Base-by-base conservation (phyloP, 1,284 basidiomycete species). In the Puccinia triticina region DNA sequence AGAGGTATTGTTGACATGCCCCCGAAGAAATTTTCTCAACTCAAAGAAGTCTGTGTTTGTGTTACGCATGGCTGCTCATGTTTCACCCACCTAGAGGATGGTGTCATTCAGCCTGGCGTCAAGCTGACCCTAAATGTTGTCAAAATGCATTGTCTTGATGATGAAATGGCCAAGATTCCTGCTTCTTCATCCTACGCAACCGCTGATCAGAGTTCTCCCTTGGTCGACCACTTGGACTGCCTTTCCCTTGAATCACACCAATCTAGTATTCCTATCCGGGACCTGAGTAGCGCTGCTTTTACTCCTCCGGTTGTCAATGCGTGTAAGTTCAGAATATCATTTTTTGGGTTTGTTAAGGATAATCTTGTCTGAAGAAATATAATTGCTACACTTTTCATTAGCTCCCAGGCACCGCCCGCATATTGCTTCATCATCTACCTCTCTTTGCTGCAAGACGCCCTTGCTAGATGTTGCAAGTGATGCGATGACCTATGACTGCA, bases 1-100 rank as follows among this genome's bases (percentile, higher is more conserved):
- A 55, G 53, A 18, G 53, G 16, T 4, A 55, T 8, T n/a, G 29
- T 32, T 3, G 34, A 7, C 16, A 69, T 69, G 66, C 66, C 66
- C 10, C 66, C 66, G 23, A 69, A 69, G 21, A 69, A 46, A 46
- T 10, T 3, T 23, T 10, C n/a, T 11, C 66, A 69, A 69, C 18
- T 69, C 11, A 69, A 69, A 29, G 40, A 43, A 46, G 26, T 69
- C 23, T 69, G 66, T 29, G 8, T 69, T 4, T 69, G 66, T 46
- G 66, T 48, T 10, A 61, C 26, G 10, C 32, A 61, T 61, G 59
- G 59, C 3, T 61, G 59, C 59, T 61, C 59, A 26, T n/a, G 23
- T 61, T 12, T 61, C n/a, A 23, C 16, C 59, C 4, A 26, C 59
- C 3, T 16, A 29, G 59, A 34, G 26, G 23, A 61, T 43, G 40